A percentile compares a stretch with the other conserved stretches of the same genome.
phyloP scores from a whole-genome alignment of 305 asterid species.

The Striga hermonthica region DNA sequence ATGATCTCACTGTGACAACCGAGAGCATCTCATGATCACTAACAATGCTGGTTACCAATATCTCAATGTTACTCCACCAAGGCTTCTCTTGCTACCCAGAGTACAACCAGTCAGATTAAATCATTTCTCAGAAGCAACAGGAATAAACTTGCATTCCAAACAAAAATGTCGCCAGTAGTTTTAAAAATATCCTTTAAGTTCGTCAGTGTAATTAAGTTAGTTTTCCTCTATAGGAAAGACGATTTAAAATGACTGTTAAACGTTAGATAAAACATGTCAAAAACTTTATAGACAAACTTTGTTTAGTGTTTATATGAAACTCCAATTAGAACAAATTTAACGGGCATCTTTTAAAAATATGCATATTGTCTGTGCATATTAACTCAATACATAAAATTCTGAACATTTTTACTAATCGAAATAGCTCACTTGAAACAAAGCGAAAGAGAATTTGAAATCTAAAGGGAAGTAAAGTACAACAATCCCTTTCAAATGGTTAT shows the following conservation, averaged over 20 bases:
- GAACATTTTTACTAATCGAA: no score
- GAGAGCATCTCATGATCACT: no score
- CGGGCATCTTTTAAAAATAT: background rate
- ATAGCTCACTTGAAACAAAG: no score
- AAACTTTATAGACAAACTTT: background rate
- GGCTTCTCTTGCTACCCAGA: no score
- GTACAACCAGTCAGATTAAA: no score
- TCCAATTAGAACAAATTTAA: background rate
- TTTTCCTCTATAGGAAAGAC: background rate
- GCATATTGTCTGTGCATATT: background rate
- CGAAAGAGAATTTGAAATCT: no score
- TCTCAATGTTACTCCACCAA: no score
- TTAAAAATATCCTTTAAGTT: conserved; percentile 10
- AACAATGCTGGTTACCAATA: no score
- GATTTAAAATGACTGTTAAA: background rate
- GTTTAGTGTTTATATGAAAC: background rate
- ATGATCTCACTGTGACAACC: no score
- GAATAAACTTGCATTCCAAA: background rate
- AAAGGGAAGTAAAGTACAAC: no score
- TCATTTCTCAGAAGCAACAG: background rate
- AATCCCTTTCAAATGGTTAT: background rate
- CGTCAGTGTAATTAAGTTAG: background rate
- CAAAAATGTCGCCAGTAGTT: background rate
- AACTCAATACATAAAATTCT: no score
- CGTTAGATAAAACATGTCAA: background rate